Base-by-base conservation (phyloP, 164 flowering plant genomes). In the Vitis amurensis region DNA sequence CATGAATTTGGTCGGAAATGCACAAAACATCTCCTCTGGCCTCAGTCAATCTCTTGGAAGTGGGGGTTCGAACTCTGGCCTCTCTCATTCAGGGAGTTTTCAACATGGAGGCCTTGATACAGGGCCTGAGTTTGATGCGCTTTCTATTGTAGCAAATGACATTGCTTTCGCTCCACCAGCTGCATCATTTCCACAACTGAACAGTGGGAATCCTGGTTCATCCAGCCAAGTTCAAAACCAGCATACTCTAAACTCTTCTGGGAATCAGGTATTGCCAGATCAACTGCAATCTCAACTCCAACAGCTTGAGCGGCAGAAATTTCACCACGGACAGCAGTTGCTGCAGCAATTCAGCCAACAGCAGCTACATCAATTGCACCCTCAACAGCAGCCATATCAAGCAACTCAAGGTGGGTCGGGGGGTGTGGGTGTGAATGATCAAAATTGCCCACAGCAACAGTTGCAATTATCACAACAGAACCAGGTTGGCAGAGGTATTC, bases 81-180 rank as follows among this genome's bases (percentile, higher is more conserved):
- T 87, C 71, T 74, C 92, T 58, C 88, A 82, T 50, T 79, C 88
- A 7, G 92, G 89, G 14, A 84, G 75, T 71, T 79, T 78, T 51
- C 92, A 87, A 71, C 87, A 87, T 17, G 91, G 88, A 53, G 73
- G 74, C 29, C 77, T 88, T 23, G 93, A 87, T 65, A 72, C 79
- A 15, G 97, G 94, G 47, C 88, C 92, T 4, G 97, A 92, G 77
- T 73, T 91, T 11, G 97, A 89, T 78, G 89, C 97, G 11, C 90
- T 88, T 64, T 85, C 97, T 7, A 58, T 61, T 66, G 84, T 84
- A 30, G 90, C 88, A 49, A 90, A 85, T 74, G 93, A 89, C 19
- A 78, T 91, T 92, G 85, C 82, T 57, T 87, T 85, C 68, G 77
- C 76, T 17, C 75, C 87, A 52, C 66, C 90, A 4, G 76, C 44